Evolutionary conservation across 2,329 filamentous ascomycete species (phyloP).

Genomic region (Hypoxylon sp.): DNA sequence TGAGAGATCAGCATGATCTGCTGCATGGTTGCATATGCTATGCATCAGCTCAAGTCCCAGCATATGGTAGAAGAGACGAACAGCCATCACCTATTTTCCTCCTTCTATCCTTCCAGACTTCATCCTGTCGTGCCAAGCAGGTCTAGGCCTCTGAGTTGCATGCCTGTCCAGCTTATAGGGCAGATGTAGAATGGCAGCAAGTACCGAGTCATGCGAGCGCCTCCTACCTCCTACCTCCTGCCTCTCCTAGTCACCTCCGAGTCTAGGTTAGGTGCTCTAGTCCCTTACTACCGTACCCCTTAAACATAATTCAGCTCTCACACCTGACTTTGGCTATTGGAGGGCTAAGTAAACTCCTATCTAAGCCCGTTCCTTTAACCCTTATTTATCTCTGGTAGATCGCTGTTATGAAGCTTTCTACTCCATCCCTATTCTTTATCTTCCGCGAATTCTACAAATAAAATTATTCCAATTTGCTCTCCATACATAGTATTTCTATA

Average conservation of each 20-base stretch:
- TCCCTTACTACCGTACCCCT: conserved; percentile 7
- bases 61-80: conserved; percentile 2
- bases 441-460: not conserved
- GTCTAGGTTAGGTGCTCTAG: conserved; percentile 9
- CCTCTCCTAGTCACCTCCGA: conserved; percentile 9
- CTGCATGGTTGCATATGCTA: conserved; percentile 4
- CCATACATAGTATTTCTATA: not conserved
- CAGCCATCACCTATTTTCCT: not conserved
- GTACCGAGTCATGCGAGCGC: conserved; percentile 30
- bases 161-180: conserved; percentile 7
- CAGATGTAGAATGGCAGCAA: conserved; percentile 29
- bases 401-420: not conserved
- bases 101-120: conserved; percentile 13
- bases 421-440: not conserved
- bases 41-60: conserved; percentile 4
- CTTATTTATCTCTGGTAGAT: conserved; percentile 9
- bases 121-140: conserved; percentile 38
- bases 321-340: conserved; percentile 11
- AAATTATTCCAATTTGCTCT: conserved; percentile 8
- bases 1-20: conserved; percentile 17
- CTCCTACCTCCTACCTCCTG: conserved; percentile 13
- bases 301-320: conserved; percentile 8
- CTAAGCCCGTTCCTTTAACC: conserved; percentile 18
- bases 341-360: conserved; percentile 5
- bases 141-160: conserved; percentile 25